Base-by-base conservation (phyloP, 768 basidiomycete species). In the Tulasnella sp. region DNA sequence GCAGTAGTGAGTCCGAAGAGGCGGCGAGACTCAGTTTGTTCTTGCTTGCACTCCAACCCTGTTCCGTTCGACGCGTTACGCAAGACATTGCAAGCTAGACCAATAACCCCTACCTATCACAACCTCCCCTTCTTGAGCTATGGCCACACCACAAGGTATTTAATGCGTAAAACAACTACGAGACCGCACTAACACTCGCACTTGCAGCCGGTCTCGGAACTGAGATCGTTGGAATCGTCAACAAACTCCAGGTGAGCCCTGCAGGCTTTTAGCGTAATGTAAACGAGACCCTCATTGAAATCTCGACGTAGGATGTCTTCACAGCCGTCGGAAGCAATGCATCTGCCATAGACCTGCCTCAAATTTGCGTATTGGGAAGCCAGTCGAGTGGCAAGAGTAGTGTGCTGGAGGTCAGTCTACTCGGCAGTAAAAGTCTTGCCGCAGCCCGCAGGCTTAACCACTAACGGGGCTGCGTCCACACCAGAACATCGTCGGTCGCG, bases 401-500 rank as follows among this genome's bases (percentile, higher is more conserved):
- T 87, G 95, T 96, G 76, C 90, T 96, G 60, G 95, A 96, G 92
- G 94, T 94, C 83, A 80, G 89, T 82, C 74, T n/a, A 54, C n/a
- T 48, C 20, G 6, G 20, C 50, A 18, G 50, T 11, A 46, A 42
- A 42, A 14, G 37, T 37, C 60, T n/a, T 40, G 50, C 48, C 77
- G 77, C 77, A 69, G 50, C 77, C 37, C 54, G 54, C 37, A 80
- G 41, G 34, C 64, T 46, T 18, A 44, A 72, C 79, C 72, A 79
- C 31, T 79, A 48, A 74, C 1, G 44, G 18, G 31, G 42, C 73
- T 64, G 44, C 44, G 73, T 75, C 9, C 40, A 37, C 44, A 77
- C 12, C 76, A 97, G 96, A 98, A 99, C 88, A 96, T 98, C 83
- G 97, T 98, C 79, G 98, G 98, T 81, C 92, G 97, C 83, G 98